Evolutionary conservation across 1,139 yeast species (phyloP), one percentile per base, ranked within the genome.

Genomic region (Geotrichum histeridarum): DNA sequence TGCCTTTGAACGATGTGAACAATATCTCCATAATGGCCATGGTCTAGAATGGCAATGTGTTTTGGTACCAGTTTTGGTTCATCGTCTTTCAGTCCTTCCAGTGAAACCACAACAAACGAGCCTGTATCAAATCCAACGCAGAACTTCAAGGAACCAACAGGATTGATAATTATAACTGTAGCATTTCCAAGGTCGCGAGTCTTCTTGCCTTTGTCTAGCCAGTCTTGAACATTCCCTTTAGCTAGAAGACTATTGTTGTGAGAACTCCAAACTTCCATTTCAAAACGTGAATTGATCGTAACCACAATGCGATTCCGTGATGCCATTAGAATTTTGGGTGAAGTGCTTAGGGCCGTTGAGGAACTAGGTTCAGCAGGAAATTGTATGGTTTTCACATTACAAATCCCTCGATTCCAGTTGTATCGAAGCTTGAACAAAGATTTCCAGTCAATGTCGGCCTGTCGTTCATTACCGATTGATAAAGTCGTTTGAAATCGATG

Each of bases 91-190:
- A 55, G 42, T 7, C 51, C 54, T 17, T 55, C 52, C 14, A 52
- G 30, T 4, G 54, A 50, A 11, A 50, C 48, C 15, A 55, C 53
- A 7, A 46, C 42, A 41, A 52, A 55, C 35, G 55, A 48, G 14
- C 57, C 57, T n/a, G 55, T 43, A 22, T 53, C 50, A 17, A 55
- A 55, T 2, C 57, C 57, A 11, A 55, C 42, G 18, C 51, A 52
- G 37, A 55, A 41, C 27, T 50, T 48, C 7, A 55, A 43, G 7
- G 50, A 38, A 5, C 55, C 57, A 11, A 51, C 51, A 11, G 48
- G 54, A 42, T 48, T 55, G 31, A 55, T 42, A 31, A 47, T 43
- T 9, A 55, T 22, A 15, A 50, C 53, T 2, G 57, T 45, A 8
- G 55, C 52, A 5, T 12, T 27, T 8, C 57, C 57, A 7, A 55